phyloP scores from a whole-genome alignment of 2,329 filamentous ascomycete genomes.

The Simplicillium aogashimaense region DNA sequence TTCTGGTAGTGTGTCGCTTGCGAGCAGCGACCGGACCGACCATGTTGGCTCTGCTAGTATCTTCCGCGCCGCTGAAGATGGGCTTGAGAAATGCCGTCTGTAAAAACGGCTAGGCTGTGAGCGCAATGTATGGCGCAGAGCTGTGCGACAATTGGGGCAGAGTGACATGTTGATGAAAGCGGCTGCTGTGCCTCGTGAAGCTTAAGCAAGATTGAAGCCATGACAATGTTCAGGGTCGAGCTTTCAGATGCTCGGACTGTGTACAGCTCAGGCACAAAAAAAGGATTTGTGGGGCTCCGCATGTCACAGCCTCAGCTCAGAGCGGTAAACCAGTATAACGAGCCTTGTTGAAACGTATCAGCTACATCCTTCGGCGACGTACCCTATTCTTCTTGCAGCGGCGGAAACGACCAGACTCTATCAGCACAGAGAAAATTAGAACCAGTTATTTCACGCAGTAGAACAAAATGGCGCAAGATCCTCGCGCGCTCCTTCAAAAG shows the following conservation, averaged over 20 bases:
- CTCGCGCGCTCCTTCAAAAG: conserved; percentile 69
- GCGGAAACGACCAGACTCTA: no score
- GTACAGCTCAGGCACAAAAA: no score
- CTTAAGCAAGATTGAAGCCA: no score
- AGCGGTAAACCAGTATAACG: no score
- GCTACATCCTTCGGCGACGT: no score
- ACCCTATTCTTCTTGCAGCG: no score
- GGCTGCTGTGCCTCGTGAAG: no score
- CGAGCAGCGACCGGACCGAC: conserved; percentile 71
- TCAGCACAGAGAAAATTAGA: no score
- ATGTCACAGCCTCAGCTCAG: no score
- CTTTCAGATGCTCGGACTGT: not conserved
- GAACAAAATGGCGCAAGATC: conserved; percentile 53
- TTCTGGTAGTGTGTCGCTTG: conserved; percentile 24
- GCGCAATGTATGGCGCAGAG: conserved; percentile 13
- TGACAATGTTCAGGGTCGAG: not conserved
- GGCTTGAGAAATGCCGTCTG: conserved; percentile 8
- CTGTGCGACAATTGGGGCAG: conserved; percentile 19
- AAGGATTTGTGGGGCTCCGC: no score
- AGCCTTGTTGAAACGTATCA: no score
- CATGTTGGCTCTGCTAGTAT: conserved; percentile 66
- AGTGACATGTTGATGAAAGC: conserved; percentile 14
- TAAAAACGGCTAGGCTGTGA: conserved; percentile 5
- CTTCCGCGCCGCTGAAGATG: conserved; percentile 16
- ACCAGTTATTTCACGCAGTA: no score